phyloP scores from a whole-genome alignment of 345 rosid species.

The Psidium friedrichsthalianum region DNA sequence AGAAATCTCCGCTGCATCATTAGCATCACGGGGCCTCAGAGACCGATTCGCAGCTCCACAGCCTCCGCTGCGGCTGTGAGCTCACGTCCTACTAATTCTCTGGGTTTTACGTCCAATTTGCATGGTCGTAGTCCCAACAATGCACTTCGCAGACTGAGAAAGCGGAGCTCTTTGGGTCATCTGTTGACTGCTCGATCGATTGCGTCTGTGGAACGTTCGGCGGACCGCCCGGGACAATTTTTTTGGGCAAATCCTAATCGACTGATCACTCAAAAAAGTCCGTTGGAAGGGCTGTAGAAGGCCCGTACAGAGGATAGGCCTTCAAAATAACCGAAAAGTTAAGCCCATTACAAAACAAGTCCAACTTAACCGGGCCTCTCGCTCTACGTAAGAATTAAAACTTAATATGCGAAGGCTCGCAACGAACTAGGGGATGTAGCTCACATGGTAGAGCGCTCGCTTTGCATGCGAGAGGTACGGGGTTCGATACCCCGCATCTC shows the following conservation, averaged over 20 bases:
- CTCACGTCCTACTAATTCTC: background rate
- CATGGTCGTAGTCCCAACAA: background rate
- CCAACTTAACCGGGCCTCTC: background rate
- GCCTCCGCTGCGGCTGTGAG: too few species aligned
- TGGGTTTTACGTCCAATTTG: background rate
- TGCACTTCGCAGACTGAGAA: background rate
- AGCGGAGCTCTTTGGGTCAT: background rate
- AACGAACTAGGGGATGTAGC: slow-evolving; percentile 34
- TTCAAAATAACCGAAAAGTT: background rate
- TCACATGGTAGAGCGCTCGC: slow-evolving; percentile 73
- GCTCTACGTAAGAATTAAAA: too few species aligned
- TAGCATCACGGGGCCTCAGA: too few species aligned
- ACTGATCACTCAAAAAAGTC: background rate
- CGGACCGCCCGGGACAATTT: background rate
- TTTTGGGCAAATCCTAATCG: background rate
- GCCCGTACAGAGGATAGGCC: background rate
- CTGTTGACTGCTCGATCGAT: background rate
- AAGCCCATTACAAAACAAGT: background rate
- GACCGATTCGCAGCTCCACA: too few species aligned
- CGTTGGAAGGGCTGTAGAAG: background rate
- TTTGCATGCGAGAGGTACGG: slow-evolving; percentile 61
- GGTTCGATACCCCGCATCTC: slow-evolving; percentile 49
- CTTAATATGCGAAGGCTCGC: rapidly evolving
- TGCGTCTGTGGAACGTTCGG: background rate
- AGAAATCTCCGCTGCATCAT: too few species aligned